Percentiles rank a stretch among this genome's conserved stretches.
Conservation (phyloP, 2,329 filamentous ascomycete species). For the Pseudogymnoascus sp. region DNA sequence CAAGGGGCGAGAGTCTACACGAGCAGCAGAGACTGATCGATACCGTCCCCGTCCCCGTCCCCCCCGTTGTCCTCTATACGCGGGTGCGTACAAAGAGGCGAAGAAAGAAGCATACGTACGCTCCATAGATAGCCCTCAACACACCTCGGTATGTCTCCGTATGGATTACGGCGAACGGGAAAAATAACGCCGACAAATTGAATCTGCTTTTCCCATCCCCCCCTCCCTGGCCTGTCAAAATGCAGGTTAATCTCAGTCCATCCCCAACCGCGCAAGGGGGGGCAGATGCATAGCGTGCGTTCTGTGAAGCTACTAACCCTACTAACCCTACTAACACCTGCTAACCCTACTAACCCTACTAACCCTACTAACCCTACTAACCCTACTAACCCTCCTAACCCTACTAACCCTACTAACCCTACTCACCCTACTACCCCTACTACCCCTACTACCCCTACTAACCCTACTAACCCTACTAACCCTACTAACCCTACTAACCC, state of each 20-base stretch:
- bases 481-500: too few relatives aligned
- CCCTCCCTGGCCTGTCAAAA: constrained; percentile 2
- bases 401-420: too few relatives aligned
- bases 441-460: too few relatives aligned
- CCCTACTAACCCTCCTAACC: too few relatives aligned
- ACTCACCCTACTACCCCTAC: not conserved
- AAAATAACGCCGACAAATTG: constrained; percentile 4
- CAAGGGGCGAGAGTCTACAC: not conserved
- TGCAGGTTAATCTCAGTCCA: constrained; percentile 7
- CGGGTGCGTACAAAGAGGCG: not conserved
- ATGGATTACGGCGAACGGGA: not conserved
- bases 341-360: too few relatives aligned
- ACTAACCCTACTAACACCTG: not conserved
- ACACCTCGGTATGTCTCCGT: not conserved
- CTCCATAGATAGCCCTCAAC: not conserved
- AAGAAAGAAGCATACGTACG: not conserved
- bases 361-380: too few relatives aligned
- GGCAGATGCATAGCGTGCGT: not conserved
- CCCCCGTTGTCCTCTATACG: not conserved
- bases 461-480: too few relatives aligned
- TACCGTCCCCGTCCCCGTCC: not conserved
- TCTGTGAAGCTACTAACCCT: not conserved
- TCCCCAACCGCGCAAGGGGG: not conserved
- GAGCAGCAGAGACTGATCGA: not conserved
- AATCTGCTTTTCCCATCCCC: not conserved